phyloP scores from a whole-genome alignment of 202 grass and related monocot species.

The Digitaria exilis region DNA sequence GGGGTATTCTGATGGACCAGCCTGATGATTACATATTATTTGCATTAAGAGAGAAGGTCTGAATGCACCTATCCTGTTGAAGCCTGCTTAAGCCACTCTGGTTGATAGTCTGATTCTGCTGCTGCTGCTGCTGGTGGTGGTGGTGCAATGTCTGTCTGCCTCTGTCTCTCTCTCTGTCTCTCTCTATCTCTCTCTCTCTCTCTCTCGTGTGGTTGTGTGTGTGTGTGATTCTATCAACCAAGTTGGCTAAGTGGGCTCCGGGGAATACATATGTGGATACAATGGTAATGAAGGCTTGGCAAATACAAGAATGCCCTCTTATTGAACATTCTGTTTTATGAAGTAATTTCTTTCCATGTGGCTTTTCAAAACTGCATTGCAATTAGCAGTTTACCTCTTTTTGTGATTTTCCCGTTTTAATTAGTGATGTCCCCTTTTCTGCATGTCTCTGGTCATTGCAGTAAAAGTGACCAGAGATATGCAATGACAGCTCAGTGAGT shows the following conservation, averaged over 20 bases:
- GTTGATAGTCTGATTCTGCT: not conserved
- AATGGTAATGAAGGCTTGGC: conserved; percentile 25
- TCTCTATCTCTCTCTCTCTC: not conserved
- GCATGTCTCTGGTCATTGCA: too few species aligned
- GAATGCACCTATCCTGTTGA: conserved; percentile 28
- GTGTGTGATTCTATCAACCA: not conserved
- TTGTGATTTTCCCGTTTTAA: not conserved
- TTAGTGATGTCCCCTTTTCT: too few species aligned
- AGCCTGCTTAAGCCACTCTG: conserved; percentile 20
- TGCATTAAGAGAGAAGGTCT: conserved; percentile 37
- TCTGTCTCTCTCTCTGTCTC: not conserved
- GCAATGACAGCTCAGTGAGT: not conserved
- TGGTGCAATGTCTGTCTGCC: too few species aligned
- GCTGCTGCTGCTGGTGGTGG: too few species aligned
- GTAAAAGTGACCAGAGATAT: not conserved
- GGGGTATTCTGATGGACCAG: conserved; percentile 15
- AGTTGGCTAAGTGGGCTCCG: not conserved
- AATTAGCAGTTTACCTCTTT: not conserved
- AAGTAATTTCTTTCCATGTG: not conserved
- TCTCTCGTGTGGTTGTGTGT: too few species aligned
- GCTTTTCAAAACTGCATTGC: not conserved
- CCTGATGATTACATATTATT: conserved; percentile 49
- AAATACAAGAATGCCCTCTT: not conserved
- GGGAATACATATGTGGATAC: not conserved
- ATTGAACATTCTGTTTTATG: not conserved